Percentiles rank a stretch among this genome's conserved stretches.
These are phyloP conservation scores for Botrytis fragariae DNA, from an alignment of 2,329 filamentous ascomycete species.

Conservation along the genomic window DNA sequence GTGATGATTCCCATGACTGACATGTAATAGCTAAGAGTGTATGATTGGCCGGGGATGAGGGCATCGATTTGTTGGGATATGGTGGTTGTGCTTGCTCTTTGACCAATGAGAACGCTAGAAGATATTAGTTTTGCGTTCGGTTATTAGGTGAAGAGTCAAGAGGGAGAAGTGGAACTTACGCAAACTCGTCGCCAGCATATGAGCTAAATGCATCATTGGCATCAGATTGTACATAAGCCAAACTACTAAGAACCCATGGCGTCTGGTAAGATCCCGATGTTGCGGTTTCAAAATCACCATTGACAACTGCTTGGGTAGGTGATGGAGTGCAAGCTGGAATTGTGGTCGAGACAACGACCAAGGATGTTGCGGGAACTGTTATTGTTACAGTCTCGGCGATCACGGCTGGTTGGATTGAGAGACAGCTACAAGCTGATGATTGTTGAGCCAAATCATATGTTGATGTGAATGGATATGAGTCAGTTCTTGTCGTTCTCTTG, in stretches of 20 bases:
- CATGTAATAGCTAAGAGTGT: slow-evolving; percentile 1
- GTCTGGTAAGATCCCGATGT: not conserved
- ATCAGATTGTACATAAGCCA: not conserved
- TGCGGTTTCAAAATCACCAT: not conserved
- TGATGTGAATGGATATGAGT: slow-evolving; percentile 1
- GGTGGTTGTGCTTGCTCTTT: not conserved
- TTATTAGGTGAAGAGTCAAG: too few species aligned
- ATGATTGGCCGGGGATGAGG: not conserved
- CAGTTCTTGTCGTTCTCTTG: not conserved
- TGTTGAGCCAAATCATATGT: slow-evolving; percentile 3
- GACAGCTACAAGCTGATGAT: slow-evolving; percentile 7
- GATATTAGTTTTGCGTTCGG: not conserved
- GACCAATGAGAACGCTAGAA: not conserved
- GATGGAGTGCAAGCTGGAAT: not conserved
- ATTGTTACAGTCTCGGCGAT: not conserved
- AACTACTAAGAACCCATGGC: not conserved
- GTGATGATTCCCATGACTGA: not conserved
- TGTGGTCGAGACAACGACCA: not conserved
- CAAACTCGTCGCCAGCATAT: not conserved
- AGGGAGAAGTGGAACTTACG: not conserved
- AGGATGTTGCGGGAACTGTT: not conserved
- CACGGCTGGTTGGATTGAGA: not conserved
- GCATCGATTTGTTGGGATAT: not conserved
- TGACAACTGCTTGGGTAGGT: not conserved
- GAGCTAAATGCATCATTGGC: not conserved